Percentiles rank a stretch among this genome's conserved stretches.
phyloP scores from a whole-genome alignment of 768 basidiomycete genomes.

The Tricholoma terreum region DNA sequence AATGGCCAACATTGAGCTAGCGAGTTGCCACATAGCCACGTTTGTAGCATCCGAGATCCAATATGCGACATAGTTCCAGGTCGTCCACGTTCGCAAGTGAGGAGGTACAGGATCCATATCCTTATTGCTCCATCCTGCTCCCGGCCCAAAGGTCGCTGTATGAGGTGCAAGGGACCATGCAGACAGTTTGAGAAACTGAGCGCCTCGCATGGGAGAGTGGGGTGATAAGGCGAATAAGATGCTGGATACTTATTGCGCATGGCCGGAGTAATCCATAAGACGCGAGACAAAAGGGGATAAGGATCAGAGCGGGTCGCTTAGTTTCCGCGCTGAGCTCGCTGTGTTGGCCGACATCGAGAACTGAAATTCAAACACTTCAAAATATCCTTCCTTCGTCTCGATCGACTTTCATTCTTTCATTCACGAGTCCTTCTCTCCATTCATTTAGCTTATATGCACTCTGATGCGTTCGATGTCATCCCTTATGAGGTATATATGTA shows the following conservation, averaged over 20 bases:
- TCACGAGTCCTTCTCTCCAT: neutral
- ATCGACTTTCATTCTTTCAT: neutral
- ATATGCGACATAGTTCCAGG: slow-evolving; percentile 64
- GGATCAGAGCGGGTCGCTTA: too few species aligned
- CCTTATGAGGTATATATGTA: slow-evolving; percentile 65
- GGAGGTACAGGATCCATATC: slow-evolving; percentile 77
- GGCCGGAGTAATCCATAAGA: too few species aligned
- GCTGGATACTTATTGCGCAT: too few species aligned
- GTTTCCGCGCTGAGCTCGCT: too few species aligned
- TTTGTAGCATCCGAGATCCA: slow-evolving; percentile 54
- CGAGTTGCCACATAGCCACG: slow-evolving; percentile 56
- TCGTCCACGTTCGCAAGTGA: slow-evolving; percentile 60
- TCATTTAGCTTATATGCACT: slow-evolving; percentile 28
- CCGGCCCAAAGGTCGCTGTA: slow-evolving; percentile 54
- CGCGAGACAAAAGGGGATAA: too few species aligned
- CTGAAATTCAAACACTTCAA: neutral
- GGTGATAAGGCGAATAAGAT: neutral
- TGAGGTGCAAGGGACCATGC: slow-evolving; percentile 52
- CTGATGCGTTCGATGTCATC: slow-evolving; percentile 84
- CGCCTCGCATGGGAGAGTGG: slow-evolving; percentile 1
- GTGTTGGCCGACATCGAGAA: too few species aligned
- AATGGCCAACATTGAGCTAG: slow-evolving; percentile 70
- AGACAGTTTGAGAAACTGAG: slow-evolving; percentile 31
- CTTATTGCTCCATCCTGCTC: slow-evolving; percentile 62
- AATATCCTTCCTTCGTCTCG: neutral